phyloP scores from a whole-genome alignment of 2,329 filamentous ascomycete species.

The Pestalotiopsis sp. region DNA sequence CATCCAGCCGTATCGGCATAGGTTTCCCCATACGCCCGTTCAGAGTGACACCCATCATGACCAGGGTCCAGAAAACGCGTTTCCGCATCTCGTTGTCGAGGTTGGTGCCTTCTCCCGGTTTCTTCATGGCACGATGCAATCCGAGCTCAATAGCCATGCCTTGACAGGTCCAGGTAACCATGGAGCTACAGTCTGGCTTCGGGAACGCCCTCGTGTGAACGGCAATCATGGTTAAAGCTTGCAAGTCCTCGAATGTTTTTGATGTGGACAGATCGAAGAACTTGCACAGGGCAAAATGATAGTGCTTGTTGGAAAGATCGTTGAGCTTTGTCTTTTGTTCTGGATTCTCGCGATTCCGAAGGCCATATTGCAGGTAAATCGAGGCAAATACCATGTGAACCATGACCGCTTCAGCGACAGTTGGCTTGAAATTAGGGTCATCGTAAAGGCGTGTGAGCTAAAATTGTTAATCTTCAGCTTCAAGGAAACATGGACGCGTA shows the following conservation, averaged over 20 bases:
- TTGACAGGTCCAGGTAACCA: conserved; percentile 67
- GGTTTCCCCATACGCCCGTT: conserved; percentile 77
- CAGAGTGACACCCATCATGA: conserved; percentile 68
- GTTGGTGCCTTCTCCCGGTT: conserved; percentile 47
- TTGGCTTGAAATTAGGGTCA: conserved; percentile 64
- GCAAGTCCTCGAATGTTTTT: conserved; percentile 67
- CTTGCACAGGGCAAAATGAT: conserved; percentile 73
- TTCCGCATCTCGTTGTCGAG: conserved; percentile 77
- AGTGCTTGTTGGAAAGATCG: conserved; percentile 74
- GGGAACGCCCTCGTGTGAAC: conserved; percentile 76
- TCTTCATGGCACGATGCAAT: conserved; percentile 71
- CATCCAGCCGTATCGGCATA: conserved; percentile 73
- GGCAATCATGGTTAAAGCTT: conserved; percentile 74
- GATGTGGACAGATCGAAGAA: conserved; percentile 67
- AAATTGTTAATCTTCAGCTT: conserved; percentile 19
- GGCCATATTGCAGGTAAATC: conserved; percentile 77
- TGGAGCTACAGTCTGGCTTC: conserved; percentile 75
- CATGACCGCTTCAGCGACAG: conserved; percentile 67
- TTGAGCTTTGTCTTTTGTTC: conserved; percentile 59
- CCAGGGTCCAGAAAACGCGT: conserved; percentile 75
- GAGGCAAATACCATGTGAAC: conserved; percentile 81
- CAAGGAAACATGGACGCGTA: conserved; percentile 3
- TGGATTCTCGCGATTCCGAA: conserved; percentile 64
- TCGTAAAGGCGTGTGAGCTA: conserved; percentile 71
- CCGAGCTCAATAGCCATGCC: conserved; percentile 74